Base-by-base conservation (phyloP, 73 alveolate species). In the Blepharisma japonicum region DNA sequence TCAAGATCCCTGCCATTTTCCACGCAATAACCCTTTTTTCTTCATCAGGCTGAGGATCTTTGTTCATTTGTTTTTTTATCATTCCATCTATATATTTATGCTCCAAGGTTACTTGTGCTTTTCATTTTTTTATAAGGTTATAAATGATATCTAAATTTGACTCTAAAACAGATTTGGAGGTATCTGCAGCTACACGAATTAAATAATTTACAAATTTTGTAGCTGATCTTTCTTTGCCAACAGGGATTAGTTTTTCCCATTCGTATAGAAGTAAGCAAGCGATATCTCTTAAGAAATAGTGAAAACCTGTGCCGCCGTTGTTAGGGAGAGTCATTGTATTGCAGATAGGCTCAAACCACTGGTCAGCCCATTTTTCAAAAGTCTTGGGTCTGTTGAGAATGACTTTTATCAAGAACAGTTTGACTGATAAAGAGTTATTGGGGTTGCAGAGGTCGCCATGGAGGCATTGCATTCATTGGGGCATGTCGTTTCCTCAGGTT, bases 231-330 rank as follows among this genome's bases (percentile, higher is more conserved):
- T 77, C 80, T 83, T 51, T 77, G 54, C 56, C 25, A 2, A 82
- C 87, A 11, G 86, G 91, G 39, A 90, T 87, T 68, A 80, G 77
- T 50, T 77, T 78, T n/a, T 88, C 87, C 55, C 85, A 78, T 81
- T 94, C 94, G 6, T 93, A 79, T 68, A 91, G 80, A 9, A 94
- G 76, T 6, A 91, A 47, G 7, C 98, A 91, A 50, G 96, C 93
- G 5, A 93, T 90, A 88, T 96, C 99, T 83, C 99, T 89, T 71
- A 94, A 83, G 85, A 96, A 96, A 87, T 96, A 96, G 83, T 96
- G 98, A 87, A 96, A 94, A 54, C 99, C 99, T 82, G 90, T 89
- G 14, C 99, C 99, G 38, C 99, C 98, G 77, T 90, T 94, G 66
- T 89, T 84, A 77, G 90, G 92, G 42, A 88, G 96, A 18, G 84